Conservation (phyloP, 441 rosid genomes). For the Gossypium gossypioides region DNA sequence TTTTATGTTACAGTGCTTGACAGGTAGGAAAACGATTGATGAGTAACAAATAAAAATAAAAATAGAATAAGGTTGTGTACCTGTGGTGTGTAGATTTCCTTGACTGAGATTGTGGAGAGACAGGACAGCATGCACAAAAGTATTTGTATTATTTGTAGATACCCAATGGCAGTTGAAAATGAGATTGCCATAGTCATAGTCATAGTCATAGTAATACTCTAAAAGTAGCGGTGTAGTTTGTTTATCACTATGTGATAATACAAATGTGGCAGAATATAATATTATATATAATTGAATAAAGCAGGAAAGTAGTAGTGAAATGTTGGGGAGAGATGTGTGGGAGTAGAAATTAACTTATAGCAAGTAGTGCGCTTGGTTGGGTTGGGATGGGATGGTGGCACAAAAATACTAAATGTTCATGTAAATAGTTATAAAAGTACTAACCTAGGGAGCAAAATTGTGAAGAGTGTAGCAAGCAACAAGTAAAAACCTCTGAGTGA, state of each 20-base stretch:
- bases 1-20: background rate
- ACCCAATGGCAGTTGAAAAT: background rate
- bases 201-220: background rate
- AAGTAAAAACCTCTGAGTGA: background rate
- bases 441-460: background rate
- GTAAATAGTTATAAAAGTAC: too few relatives aligned
- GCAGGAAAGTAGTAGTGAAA: background rate
- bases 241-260: background rate
- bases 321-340: background rate
- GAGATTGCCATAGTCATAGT: too few relatives aligned
- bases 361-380: too few relatives aligned
- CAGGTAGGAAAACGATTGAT: background rate
- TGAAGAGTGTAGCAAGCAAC: background rate
- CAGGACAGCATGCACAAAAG: constrained; percentile 10
- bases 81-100: constrained; percentile 51
- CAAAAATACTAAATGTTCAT: too few relatives aligned
- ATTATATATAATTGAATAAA: too few relatives aligned
- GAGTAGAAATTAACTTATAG: background rate
- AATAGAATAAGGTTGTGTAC: constrained; percentile 11
- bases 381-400: too few relatives aligned
- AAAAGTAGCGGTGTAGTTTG: background rate
- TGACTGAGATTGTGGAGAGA: constrained; percentile 30
- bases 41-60: background rate
- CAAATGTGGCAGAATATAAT: background rate
- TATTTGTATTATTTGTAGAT: background rate